Conservation (phyloP, 2,329 filamentous ascomycete species). For the Mycosphaerella sp. region DNA sequence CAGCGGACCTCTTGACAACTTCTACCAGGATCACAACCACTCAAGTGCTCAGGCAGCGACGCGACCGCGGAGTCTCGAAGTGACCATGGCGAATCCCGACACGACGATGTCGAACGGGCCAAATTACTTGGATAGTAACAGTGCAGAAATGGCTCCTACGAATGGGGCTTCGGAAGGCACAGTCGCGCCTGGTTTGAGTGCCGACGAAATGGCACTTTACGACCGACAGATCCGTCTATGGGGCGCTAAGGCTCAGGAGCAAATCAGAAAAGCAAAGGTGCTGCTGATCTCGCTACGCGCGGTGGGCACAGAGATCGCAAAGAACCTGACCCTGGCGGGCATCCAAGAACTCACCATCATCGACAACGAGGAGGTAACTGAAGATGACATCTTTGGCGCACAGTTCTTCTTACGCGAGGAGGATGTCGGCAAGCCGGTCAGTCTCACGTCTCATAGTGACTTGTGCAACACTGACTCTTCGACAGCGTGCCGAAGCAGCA, state of each 20-base stretch:
- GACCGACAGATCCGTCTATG: conserved; percentile 96
- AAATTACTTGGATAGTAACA: conserved; percentile 15
- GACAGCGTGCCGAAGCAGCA: conserved; percentile 69
- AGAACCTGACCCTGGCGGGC: conserved; percentile 92
- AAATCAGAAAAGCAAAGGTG: conserved; percentile 81
- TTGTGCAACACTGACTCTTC: conserved; percentile 7
- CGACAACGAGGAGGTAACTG: conserved; percentile 68
- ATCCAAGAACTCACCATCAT: conserved; percentile 85
- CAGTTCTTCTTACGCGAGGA: conserved; percentile 68
- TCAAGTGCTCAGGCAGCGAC: not conserved
- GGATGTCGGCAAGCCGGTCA: conserved; percentile 67
- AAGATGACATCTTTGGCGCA: conserved; percentile 62
- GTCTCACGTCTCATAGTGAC: conserved; percentile 11
- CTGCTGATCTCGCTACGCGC: conserved; percentile 83
- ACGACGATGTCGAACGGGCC: not conserved
- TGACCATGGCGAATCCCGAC: conserved; percentile 1
- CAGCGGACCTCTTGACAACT: not conserved
- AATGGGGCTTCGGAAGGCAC: conserved; percentile 21
- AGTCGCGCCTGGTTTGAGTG: conserved; percentile 28
- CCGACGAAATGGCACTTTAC: conserved; percentile 94
- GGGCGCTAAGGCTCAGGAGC: conserved; percentile 89
- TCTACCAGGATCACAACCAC: not conserved
- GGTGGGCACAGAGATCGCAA: conserved; percentile 88
- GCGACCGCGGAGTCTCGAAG: not conserved
- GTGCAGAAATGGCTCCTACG: conserved; percentile 5